Percentiles rank a stretch among this genome's conserved stretches.
phyloP scores from a whole-genome alignment of 495 filamentous ascomycete genomes.

The Terfezia boudieri region DNA sequence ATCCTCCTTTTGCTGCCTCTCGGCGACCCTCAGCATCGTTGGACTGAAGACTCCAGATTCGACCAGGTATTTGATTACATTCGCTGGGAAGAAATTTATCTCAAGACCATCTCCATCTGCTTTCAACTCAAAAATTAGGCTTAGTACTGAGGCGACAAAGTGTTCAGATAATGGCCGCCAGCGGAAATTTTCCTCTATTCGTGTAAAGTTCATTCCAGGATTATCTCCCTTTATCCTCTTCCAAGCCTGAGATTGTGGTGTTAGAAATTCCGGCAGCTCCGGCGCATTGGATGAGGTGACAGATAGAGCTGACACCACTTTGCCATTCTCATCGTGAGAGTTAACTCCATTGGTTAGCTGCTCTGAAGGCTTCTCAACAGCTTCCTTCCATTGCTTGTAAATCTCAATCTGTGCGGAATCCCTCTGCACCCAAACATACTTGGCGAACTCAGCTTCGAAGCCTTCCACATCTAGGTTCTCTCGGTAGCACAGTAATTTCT shows the following conservation, averaged over 20 bases:
- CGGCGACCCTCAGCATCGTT: not conserved
- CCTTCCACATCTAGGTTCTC: no score
- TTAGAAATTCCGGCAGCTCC: not conserved
- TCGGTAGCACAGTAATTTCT: no score
- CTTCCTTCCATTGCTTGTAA: no score
- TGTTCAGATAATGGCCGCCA: not conserved
- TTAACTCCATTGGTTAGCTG: no score
- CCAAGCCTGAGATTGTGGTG: not conserved
- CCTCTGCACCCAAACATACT: not conserved
- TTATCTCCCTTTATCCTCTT: not conserved
- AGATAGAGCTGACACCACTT: no score
- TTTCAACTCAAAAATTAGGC: slow-evolving; percentile 8
- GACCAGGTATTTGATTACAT: slow-evolving; percentile 13
- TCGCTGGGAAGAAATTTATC: slow-evolving; percentile 11
- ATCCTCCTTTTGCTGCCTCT: not conserved
- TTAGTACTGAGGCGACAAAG: slow-evolving; percentile 10
- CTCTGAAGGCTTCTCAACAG: no score
- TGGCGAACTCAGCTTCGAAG: not conserved
- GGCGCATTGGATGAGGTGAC: no score
- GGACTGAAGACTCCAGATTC: slow-evolving; percentile 16
- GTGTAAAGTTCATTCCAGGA: not conserved
- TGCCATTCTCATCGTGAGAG: no score
- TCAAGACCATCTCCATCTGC: slow-evolving; percentile 1
- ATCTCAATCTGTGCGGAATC: no score
- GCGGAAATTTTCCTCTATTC: not conserved